Conservation (phyloP, 2,329 filamentous ascomycete genomes). For the Ceratocystis papillata region DNA sequence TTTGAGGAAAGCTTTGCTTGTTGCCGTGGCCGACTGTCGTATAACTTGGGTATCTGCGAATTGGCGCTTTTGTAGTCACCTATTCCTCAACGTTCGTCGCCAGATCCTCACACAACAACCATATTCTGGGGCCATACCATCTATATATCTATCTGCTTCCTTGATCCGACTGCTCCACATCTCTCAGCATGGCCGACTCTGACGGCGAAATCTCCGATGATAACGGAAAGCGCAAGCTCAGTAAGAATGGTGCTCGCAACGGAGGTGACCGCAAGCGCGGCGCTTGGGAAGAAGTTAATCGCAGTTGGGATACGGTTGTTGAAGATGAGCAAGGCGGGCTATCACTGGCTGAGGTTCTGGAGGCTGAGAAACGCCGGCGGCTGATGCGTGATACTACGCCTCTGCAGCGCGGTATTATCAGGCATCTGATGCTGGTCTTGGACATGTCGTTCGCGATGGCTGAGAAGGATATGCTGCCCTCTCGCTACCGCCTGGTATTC, state of each 20-base stretch:
- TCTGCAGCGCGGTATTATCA: conserved; percentile 90
- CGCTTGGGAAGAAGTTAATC: conserved; percentile 56
- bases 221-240: conserved; percentile 27
- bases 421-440: conserved; percentile 82
- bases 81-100: too few species aligned
- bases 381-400: conserved; percentile 80
- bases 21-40: too few species aligned
- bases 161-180: not conserved
- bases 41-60: too few species aligned
- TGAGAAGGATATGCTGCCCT: conserved; percentile 89
- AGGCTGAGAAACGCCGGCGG: conserved; percentile 70
- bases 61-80: too few species aligned
- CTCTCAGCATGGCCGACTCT: conserved; percentile 53
- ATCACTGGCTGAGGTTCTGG: conserved; percentile 61
- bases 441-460: conserved; percentile 90
- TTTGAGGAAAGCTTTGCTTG: too few species aligned
- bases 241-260: conserved; percentile 27
- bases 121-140: too few species aligned
- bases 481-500: conserved; percentile 69
- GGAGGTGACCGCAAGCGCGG: conserved; percentile 35
- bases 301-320: conserved; percentile 62
- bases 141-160: too few species aligned
- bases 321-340: conserved; percentile 73
- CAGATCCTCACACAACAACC: too few species aligned
- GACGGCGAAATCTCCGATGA: conserved; percentile 61